Percentiles rank a stretch among this genome's conserved stretches.
phyloP scores from a whole-genome alignment of 805 yeast genomes.

The Diddensiella transvaalensis region DNA sequence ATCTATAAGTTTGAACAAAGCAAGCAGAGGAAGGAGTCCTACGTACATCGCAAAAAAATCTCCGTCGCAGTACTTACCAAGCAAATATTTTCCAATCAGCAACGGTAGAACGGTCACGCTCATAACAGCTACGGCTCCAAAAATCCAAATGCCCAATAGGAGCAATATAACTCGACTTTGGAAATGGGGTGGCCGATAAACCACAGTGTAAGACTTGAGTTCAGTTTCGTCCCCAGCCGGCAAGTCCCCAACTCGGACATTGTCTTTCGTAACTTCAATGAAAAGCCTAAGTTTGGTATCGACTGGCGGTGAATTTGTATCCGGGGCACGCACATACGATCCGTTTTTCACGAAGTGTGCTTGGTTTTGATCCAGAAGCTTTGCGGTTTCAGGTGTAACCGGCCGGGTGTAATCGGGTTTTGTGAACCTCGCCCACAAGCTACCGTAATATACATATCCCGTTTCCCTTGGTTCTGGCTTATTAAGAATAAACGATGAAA shows the following conservation, averaged over 20 bases:
- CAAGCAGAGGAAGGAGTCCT: constrained; percentile 21
- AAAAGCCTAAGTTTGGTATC: constrained; percentile 54
- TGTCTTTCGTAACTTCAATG: constrained; percentile 78
- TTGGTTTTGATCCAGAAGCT: constrained; percentile 41
- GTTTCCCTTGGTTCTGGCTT: constrained; percentile 61
- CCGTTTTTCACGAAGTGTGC: constrained; percentile 81
- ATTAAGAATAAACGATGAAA: constrained; percentile 78
- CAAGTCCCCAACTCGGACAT: constrained; percentile 47
- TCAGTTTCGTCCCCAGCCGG: constrained; percentile 41
- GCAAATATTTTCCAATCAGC: constrained; percentile 25
- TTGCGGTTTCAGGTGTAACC: constrained; percentile 42
- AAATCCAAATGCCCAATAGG: constrained; percentile 46
- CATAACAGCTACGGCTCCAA: constrained; percentile 28
- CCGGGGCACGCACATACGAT: constrained; percentile 79
- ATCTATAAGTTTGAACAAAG: not conserved
- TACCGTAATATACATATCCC: constrained; percentile 61
- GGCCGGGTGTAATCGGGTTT: constrained; percentile 60
- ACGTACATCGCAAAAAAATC: constrained; percentile 26
- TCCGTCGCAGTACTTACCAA: constrained; percentile 3
- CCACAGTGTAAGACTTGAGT: constrained; percentile 58
- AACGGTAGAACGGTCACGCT: constrained; percentile 28
- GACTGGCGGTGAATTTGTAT: constrained; percentile 69
- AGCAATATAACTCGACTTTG: constrained; percentile 52
- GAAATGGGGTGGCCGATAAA: constrained; percentile 83
- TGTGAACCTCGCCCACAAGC: constrained; percentile 41